Base-by-base conservation (phyloP, 495 filamentous ascomycete genomes). In the Penicillium alfredii region DNA sequence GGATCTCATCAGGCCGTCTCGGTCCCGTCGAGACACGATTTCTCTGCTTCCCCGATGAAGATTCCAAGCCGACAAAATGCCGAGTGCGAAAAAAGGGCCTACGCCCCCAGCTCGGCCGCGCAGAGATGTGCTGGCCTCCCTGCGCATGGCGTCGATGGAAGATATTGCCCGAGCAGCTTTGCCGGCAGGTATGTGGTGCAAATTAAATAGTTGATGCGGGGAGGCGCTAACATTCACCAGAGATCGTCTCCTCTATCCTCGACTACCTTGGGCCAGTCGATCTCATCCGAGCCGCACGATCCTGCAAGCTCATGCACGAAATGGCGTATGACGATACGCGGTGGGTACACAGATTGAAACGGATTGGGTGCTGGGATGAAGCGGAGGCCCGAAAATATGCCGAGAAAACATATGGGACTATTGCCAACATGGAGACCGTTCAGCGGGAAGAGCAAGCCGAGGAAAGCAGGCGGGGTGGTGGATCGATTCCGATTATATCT, bases 261-360 rank as follows among this genome's bases (percentile, higher is more conserved):
- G 87, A 95, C 56, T 86, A 89, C 63, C 77, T 96, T 41, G 80
- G 87, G 19, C 73, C 93, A 23, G 66, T 81, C 37, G 90, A 94
- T 51, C 79, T 92, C 26, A 70, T 96, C 42, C 77, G 79, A 35
- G 89, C 85, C 56, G 92, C 92, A n/a, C 80, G 82, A 18, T 82
- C 84, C 18, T 96, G 88, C 35, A 82, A 78, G 58, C 84, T 88
- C 29, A 79, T 94, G 73, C 83, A 82, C 47, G 92, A 99, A 60
- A 99, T 99, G 88, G 93, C 93, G 8, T 97, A 97, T 65, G 93
- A 99, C 70, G 92, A 99, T 58, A 84, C 87, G 12, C 76, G 90
- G 65, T 99, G 92, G 92, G 82, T 96, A 30, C 79, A 83, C 36
- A 75, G 79, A 41, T 63, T 99, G 20, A 78, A 82, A 50, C 72